Evolutionary conservation across 345 rosid species (phyloP).

Genomic region (Jatropha curcas): DNA sequence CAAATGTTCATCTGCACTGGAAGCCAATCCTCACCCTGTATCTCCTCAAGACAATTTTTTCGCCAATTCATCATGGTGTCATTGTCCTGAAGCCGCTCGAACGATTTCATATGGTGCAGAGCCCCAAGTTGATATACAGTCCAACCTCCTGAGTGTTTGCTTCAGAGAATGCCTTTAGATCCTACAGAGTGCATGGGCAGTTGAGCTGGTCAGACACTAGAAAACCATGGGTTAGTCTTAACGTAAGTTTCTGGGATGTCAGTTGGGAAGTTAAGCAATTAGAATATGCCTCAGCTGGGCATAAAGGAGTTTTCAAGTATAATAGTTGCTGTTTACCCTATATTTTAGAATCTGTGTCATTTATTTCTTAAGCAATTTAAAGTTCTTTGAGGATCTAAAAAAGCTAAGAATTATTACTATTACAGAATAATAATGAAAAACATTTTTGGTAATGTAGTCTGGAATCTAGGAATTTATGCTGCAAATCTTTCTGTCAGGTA

Average conservation of each 20-base stretch:
- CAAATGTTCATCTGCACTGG: too few relatives aligned
- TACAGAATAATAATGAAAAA: not conserved
- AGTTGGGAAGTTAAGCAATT: conserved; percentile 30
- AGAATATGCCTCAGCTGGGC: conserved; percentile 31
- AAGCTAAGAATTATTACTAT: not conserved
- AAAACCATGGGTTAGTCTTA: conserved; percentile 27
- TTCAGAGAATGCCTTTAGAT: conserved; percentile 22
- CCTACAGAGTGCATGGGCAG: conserved; percentile 27
- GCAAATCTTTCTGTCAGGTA: too few relatives aligned
- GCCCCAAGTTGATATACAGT: conserved; percentile 27
- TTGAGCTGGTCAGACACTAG: conserved; percentile 32
- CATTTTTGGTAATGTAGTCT: not conserved
- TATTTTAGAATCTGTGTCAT: not conserved
- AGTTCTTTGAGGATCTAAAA: not conserved
- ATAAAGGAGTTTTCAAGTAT: conserved; percentile 31
- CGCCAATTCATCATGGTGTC: conserved; percentile 65
- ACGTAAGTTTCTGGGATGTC: conserved; percentile 33
- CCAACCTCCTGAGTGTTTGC: conserved; percentile 23
- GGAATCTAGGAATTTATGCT: not conserved
- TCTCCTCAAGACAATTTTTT: conserved; percentile 25
- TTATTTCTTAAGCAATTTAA: not conserved
- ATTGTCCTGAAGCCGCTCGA: conserved; percentile 24
- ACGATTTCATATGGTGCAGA: conserved; percentile 26
- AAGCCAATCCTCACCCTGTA: too few relatives aligned
- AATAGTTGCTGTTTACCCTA: not conserved